A percentile compares a stretch with the other conserved stretches of the same genome.
phyloP scores from a whole-genome alignment of 140 eudicot genomes.

The Flaveria floridana region DNA sequence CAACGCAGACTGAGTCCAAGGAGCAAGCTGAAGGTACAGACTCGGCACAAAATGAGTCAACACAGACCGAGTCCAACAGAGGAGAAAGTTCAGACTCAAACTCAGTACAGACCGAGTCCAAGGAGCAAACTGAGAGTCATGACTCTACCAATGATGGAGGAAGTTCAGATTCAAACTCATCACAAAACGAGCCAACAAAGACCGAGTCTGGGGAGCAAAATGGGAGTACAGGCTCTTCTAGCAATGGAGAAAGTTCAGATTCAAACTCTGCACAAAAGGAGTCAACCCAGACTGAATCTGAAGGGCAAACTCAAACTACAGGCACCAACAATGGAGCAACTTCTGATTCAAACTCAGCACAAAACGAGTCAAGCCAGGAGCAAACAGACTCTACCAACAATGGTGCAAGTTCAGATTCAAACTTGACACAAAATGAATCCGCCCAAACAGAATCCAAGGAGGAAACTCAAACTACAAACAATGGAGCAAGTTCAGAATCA shows the following conservation, averaged over 20 bases:
- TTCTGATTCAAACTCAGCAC: conserved; percentile 21
- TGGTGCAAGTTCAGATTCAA: conserved; percentile 42
- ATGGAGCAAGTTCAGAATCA: conserved; percentile 23
- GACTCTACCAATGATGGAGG: conserved; percentile 5
- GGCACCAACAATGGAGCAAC: conserved; percentile 17
- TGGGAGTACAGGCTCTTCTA: conserved; percentile 4
- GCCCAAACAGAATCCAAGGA: conserved; percentile 28
- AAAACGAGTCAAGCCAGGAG: conserved; percentile 29
- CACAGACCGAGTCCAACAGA: conserved; percentile 28
- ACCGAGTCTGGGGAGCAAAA: conserved; percentile 23
- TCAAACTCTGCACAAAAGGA: conserved; percentile 31
- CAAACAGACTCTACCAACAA: conserved; percentile 31
- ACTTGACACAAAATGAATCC: conserved; percentile 33
- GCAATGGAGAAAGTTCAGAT: conserved; percentile 37
- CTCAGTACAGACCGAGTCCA: conserved; percentile 26
- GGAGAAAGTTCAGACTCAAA: conserved; percentile 26
- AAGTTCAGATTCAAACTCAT: conserved; percentile 18
- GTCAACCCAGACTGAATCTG: conserved; percentile 27
- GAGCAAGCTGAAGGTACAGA: conserved; percentile 23
- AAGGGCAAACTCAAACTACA: conserved; percentile 20
- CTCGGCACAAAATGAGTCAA: conserved; percentile 25
- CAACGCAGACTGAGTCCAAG: conserved; percentile 21
- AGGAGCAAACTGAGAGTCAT: conserved; percentile 20
- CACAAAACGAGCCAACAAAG: conserved; percentile 23
- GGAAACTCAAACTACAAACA: conserved; percentile 15